Evolutionary conservation across 2,329 filamentous ascomycete species (phyloP).

Genomic region (Claviceps maximensis): DNA sequence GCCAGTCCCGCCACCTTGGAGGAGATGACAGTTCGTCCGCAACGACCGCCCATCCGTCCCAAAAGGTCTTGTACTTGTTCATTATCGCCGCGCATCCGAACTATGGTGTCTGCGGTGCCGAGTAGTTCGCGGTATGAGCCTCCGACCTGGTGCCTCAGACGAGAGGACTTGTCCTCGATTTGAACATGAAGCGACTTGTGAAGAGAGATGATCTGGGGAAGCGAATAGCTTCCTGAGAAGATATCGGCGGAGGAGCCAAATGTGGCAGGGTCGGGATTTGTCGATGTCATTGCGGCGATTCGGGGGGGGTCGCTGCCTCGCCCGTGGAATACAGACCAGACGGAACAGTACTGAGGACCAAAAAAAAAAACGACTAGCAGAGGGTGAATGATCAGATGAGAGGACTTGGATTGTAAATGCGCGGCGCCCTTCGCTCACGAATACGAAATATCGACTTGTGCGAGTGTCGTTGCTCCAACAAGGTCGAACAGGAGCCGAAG

Average conservation of each 20-base stretch:
- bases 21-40: constrained; percentile 59
- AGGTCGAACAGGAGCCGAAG: too few relatives aligned
- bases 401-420: neutral
- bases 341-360: neutral
- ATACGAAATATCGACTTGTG: neutral
- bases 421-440: neutral
- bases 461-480: neutral
- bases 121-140: constrained; percentile 75
- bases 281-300: constrained; percentile 22
- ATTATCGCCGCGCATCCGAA: constrained; percentile 74
- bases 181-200: constrained; percentile 45
- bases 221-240: constrained; percentile 41
- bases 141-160: constrained; percentile 51
- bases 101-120: constrained; percentile 85
- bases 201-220: constrained; percentile 50
- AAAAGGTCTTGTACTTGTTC: constrained; percentile 59
- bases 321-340: neutral
- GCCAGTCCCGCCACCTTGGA: constrained; percentile 48
- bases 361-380: neutral
- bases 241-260: constrained; percentile 39
- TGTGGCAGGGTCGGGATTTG: constrained; percentile 29
- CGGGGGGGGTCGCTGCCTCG: neutral
- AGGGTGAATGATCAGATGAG: neutral
- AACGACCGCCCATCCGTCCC: constrained; percentile 58
- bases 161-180: constrained; percentile 49